Conservation (phyloP, 2,329 filamentous ascomycete genomes). For the Trichoderma semiorbis region DNA sequence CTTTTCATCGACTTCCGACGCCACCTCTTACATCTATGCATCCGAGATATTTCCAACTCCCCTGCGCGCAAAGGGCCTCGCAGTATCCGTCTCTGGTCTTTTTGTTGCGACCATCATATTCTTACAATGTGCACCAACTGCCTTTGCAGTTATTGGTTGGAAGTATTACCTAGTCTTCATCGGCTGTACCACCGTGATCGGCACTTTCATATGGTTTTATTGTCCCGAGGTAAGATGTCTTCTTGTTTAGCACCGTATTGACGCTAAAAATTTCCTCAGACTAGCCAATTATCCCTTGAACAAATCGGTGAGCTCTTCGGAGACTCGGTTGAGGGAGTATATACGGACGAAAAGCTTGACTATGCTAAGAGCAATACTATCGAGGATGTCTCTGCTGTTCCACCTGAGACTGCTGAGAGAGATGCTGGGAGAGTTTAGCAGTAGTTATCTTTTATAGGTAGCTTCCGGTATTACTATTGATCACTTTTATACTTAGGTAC, state of each 20-base stretch:
- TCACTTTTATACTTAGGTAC: neutral
- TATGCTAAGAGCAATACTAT: neutral
- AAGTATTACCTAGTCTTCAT: constrained; percentile 11
- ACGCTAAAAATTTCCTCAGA: neutral
- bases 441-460: neutral
- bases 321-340: neutral
- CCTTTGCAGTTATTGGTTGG: constrained; percentile 7
- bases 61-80: neutral
- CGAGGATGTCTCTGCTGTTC: neutral
- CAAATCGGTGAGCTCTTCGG: neutral
- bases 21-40: neutral
- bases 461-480: neutral
- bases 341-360: neutral
- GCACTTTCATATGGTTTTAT: neutral
- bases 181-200: neutral
- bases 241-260: neutral
- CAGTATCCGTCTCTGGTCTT: neutral
- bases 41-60: constrained; percentile 7
- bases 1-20: neutral
- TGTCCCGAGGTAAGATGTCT: neutral
- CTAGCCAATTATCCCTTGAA: neutral
- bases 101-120: neutral
- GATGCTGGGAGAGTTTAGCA: neutral
- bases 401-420: neutral
- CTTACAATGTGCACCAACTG: neutral